Percentiles rank a stretch among this genome's conserved stretches.
Conservation (phyloP, 164 flowering plant genomes). For the Platanus orientalis region DNA sequence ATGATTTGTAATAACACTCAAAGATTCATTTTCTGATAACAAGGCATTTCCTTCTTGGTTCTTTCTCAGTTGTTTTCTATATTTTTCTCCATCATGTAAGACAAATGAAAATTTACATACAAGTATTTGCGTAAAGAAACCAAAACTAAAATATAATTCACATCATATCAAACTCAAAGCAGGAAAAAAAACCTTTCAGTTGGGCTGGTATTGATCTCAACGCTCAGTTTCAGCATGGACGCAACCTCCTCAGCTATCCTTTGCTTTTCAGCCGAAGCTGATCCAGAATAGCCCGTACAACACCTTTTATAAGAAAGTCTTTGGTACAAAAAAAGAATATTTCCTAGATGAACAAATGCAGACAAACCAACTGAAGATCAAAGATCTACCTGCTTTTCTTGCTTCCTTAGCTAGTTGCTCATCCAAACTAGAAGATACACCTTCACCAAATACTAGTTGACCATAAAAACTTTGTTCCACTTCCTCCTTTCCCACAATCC, state of each 20-base stretch:
- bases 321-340: neutral
- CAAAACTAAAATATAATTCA: too few species aligned
- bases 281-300: conserved; percentile 13
- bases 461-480: conserved; percentile 68
- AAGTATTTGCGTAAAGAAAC: too few species aligned
- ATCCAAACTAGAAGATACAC: conserved; percentile 50
- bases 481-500: conserved; percentile 69
- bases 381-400: conserved; percentile 64
- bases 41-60: neutral
- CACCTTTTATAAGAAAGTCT: conserved; percentile 2
- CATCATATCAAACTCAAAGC: neutral
- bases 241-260: conserved; percentile 89
- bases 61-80: neutral
- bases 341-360: conserved; percentile 4
- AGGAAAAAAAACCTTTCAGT: conserved; percentile 54
- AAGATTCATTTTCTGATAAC: too few species aligned
- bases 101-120: neutral
- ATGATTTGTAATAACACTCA: too few species aligned
- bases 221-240: conserved; percentile 71
- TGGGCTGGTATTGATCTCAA: conserved; percentile 58
- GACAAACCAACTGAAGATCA: neutral
- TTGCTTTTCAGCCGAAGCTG: conserved; percentile 83
- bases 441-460: conserved; percentile 63
- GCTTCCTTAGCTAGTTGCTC: conserved; percentile 77
- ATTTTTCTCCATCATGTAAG: neutral